These are phyloP conservation scores for Lipomyces lipofer DNA, from an alignment of 805 yeast species.

Conservation along the genomic window DNA sequence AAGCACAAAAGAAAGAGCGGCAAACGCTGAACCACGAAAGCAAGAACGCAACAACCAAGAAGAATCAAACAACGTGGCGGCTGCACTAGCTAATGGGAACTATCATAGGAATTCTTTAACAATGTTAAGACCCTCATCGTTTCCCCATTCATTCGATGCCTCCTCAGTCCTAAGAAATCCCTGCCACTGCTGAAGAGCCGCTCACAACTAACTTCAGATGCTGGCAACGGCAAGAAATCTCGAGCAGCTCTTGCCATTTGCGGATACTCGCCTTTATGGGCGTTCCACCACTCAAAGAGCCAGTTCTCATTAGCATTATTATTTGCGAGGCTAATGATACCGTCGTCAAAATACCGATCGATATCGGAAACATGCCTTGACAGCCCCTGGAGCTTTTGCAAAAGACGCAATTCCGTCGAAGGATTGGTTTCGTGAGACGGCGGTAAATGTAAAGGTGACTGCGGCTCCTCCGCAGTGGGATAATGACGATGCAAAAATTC, in stretches of 20 bases:
- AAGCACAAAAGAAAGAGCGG: too few species aligned
- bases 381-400: neutral
- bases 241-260: conserved; percentile 1
- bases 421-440: neutral
- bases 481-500: neutral
- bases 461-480: neutral
- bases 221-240: neutral
- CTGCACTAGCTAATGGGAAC: too few species aligned
- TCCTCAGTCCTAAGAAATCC: neutral
- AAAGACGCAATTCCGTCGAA: neutral
- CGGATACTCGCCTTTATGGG: neutral
- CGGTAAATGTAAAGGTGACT: neutral
- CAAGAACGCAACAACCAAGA: too few species aligned
- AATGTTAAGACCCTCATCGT: neutral
- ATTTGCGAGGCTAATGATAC: neutral
- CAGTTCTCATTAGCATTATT: neutral
- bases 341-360: neutral
- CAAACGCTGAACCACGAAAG: too few species aligned
- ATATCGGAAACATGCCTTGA: neutral
- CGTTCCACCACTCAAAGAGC: conserved; percentile 1
- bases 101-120: neutral
- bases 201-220: neutral
- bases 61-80: too few species aligned
- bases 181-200: neutral
- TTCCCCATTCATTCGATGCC: neutral